phyloP scores from a whole-genome alignment of 2,329 filamentous ascomycete genomes.

The Dothiorella sarmentorum region DNA sequence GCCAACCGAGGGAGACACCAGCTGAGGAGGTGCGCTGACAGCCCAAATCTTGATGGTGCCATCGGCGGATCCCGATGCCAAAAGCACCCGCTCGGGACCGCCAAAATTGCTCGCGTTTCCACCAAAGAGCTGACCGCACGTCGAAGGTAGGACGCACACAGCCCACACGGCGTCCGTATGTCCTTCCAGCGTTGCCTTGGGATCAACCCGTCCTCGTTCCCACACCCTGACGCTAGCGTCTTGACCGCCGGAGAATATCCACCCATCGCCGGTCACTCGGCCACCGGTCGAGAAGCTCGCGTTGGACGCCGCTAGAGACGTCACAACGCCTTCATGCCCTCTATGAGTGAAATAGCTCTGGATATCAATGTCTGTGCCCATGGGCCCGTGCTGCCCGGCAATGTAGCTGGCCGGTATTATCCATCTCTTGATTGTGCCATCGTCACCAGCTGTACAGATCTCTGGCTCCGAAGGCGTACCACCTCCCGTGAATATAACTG shows the following conservation, averaged over 20 bases:
- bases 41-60: constrained; percentile 92
- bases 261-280: constrained; percentile 84
- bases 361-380: constrained; percentile 80
- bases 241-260: constrained; percentile 97
- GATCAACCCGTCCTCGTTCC: constrained; percentile 91
- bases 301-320: constrained; percentile 81
- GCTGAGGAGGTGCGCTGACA: constrained; percentile 82
- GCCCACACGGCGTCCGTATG: constrained; percentile 97
- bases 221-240: constrained; percentile 91
- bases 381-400: constrained; percentile 48
- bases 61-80: constrained; percentile 90
- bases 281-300: constrained; percentile 88
- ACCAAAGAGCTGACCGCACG: constrained; percentile 76
- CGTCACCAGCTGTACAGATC: constrained; percentile 92
- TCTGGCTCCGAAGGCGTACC: constrained; percentile 94
- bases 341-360: constrained; percentile 92
- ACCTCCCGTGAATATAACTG: constrained; percentile 94
- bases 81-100: constrained; percentile 76
- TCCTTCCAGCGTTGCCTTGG: constrained; percentile 89
- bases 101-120: constrained; percentile 68
- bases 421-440: constrained; percentile 95
- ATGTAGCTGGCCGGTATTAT: constrained; percentile 83
- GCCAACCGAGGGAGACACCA: constrained; percentile 74
- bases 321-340: constrained; percentile 86
- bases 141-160: constrained; percentile 84